Base-by-base conservation (phyloP, 2,329 filamentous ascomycete species). In the Thielaviopsis musarum region DNA sequence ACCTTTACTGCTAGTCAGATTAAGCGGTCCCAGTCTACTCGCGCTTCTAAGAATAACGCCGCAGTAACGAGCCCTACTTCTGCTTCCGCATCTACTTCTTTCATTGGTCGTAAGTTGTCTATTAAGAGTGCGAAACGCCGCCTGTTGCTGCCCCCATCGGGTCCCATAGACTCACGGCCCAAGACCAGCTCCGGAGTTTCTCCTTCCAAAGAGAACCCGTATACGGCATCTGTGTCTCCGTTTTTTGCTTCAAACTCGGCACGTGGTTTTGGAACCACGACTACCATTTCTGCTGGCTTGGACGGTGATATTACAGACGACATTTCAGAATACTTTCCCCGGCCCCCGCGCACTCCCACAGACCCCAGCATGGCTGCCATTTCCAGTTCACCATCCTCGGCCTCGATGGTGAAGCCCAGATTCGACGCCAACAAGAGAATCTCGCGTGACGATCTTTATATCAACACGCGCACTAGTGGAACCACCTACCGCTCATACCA, bases 371-470 rank as follows among this genome's bases (percentile, higher is more conserved):
- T 59, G 61, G 12, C 53, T 22, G 54, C 22, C n/a, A 57, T 59
- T 17, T 54, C 61, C 9, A 28, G 54, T 5, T 62, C 60, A n/a
- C 57, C 57, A 7, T 62, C 61, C 17, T 57, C 55, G 49, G 54
- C 57, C 22, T 59, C 54, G 21, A 38, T 61, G n/a, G 6, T 59
- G 48, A 59, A 54, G 54, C 55, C 58, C 24, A 59, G 52, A 26
- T 49, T 38, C 17, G 60, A 59, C 10, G 56, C 45, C 17, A 61
- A 57, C 64, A 76, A 74, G 65, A 71, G 75, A 63, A 66, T 75
- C 52, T 78, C 76, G 22, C 74, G 68, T 63, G 72, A 75, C 65
- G 72, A 74, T 60, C 66, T 73, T 56, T 69, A 70, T 53, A 64
- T 71, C 54, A 65, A 62, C 52, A 65, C 68, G 34, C 67, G 69